Evolutionary conservation across 2,329 filamentous ascomycete genomes (phyloP).

Genomic region (Calonectria leucothoes): DNA sequence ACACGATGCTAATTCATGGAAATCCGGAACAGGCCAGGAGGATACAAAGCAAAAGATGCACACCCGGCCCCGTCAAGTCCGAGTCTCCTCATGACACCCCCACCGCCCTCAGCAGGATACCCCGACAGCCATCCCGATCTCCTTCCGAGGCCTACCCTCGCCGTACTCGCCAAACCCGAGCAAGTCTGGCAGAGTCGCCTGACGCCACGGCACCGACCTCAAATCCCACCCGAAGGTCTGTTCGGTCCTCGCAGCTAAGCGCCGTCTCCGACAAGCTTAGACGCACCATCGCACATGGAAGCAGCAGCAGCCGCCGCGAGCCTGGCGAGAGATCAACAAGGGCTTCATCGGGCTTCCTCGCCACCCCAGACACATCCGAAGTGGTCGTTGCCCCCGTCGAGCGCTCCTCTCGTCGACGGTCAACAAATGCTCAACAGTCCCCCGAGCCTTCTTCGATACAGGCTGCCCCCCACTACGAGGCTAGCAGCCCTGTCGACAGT

Average conservation of each 20-base stretch:
- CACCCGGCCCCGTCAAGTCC: conserved; percentile 41
- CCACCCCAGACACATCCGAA: conserved; percentile 70
- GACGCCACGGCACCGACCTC: conserved; percentile 35
- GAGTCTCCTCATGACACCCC: conserved; percentile 44
- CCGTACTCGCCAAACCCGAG: conserved; percentile 43
- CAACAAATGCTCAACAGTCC: conserved; percentile 55
- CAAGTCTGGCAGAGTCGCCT: conserved; percentile 46
- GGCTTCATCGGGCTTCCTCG: conserved; percentile 52
- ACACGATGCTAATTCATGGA: conserved; percentile 12
- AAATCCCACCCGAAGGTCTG: conserved; percentile 38
- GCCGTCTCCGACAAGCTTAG: conserved; percentile 50
- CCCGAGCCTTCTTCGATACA: conserved; percentile 56
- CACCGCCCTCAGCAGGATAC: conserved; percentile 38
- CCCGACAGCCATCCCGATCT: conserved; percentile 47
- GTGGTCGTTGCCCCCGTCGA: conserved; percentile 44
- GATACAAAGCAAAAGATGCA: conserved; percentile 35
- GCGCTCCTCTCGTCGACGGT: conserved; percentile 54
- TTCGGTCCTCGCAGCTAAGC: conserved; percentile 44
- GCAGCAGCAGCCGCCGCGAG: conserved; percentile 39
- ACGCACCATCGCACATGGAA: conserved; percentile 47
- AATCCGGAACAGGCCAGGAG: conserved; percentile 30
- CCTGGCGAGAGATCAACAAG: conserved; percentile 38
- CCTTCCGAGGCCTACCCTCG: conserved; percentile 49
- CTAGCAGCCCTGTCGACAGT: conserved; percentile 64
- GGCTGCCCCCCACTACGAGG: conserved; percentile 54